phyloP scores from a whole-genome alignment of 805 yeast genomes.

The Blastobotrys robertii region DNA sequence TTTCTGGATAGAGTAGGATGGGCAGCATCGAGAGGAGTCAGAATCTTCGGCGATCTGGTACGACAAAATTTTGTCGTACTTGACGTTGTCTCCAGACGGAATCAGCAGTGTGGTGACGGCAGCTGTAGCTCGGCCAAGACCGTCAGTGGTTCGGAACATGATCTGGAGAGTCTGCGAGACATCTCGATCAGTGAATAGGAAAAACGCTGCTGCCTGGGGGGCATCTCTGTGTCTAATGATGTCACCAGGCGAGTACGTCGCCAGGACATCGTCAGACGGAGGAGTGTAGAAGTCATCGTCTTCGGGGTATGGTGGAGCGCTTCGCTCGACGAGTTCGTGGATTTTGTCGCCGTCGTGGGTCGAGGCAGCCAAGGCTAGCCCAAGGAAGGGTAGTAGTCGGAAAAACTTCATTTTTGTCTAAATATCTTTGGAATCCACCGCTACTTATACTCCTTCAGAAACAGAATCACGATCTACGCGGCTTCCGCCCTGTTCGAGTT shows the following conservation, averaged over 20 bases:
- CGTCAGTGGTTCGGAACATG: constrained; percentile 15
- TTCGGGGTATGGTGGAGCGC: too few species aligned
- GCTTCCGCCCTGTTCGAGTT: too few species aligned
- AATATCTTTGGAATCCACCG: too few species aligned
- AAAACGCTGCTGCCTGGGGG: not conserved
- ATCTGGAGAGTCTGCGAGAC: constrained; percentile 16
- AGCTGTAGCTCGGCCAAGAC: constrained; percentile 8
- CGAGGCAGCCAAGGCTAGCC: too few species aligned
- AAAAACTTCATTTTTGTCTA: too few species aligned
- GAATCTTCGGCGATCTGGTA: constrained; percentile 24
- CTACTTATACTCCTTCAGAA: too few species aligned
- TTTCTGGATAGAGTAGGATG: constrained; percentile 17
- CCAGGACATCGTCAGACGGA: too few species aligned
- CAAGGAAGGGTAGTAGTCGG: too few species aligned
- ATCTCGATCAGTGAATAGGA: not conserved
- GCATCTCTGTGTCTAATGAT: constrained; percentile 1
- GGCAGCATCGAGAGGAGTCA: constrained; percentile 18
- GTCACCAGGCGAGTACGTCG: not conserved
- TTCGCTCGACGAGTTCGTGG: too few species aligned
- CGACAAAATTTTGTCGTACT: constrained; percentile 12
- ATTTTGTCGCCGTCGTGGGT: too few species aligned
- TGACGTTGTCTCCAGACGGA: constrained; percentile 10
- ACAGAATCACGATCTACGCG: too few species aligned
- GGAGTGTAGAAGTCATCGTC: too few species aligned
- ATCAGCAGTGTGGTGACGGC: constrained; percentile 21